A percentile compares a stretch with the other conserved stretches of the same genome.
These are phyloP conservation scores for Alternaria infectoria DNA, from an alignment of 2,329 filamentous ascomycete species.

Conservation along the genomic window DNA sequence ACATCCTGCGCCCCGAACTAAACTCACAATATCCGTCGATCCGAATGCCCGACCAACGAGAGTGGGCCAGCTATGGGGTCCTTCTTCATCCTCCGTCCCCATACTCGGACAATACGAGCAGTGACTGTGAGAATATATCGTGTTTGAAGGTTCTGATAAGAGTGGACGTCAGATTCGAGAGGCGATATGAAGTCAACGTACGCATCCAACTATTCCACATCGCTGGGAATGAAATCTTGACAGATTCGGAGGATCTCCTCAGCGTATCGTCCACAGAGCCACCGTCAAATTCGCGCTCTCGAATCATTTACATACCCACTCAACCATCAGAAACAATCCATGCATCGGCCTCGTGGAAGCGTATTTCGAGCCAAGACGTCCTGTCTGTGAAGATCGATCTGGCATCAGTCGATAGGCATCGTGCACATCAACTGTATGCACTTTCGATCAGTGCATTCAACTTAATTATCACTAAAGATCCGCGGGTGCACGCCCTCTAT, in stretches of 20 bases:
- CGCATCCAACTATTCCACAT: neutral
- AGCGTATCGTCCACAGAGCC: neutral
- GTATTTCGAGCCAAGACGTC: neutral
- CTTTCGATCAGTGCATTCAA: neutral
- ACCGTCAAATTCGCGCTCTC: neutral
- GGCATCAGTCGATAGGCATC: neutral
- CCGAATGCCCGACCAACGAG: neutral
- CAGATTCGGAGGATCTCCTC: rapidly evolving
- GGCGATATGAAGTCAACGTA: neutral
- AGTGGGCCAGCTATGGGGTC: neutral
- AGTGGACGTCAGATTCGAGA: neutral
- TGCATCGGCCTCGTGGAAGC: neutral
- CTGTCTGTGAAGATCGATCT: neutral
- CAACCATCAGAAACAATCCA: neutral
- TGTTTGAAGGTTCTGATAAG: neutral
- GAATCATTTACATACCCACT: neutral
- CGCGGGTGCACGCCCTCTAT: neutral
- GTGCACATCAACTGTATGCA: neutral
- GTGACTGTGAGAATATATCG: neutral
- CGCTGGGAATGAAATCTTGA: no score
- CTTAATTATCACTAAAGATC: neutral
- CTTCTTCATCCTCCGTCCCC: neutral
- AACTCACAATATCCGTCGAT: no score
- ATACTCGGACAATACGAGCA: neutral
- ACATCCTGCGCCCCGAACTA: no score